A percentile compares a stretch with the other conserved stretches of the same genome.
Conservation (phyloP, 352 stramenopile genomes). For the Phytophthora citricola region DNA sequence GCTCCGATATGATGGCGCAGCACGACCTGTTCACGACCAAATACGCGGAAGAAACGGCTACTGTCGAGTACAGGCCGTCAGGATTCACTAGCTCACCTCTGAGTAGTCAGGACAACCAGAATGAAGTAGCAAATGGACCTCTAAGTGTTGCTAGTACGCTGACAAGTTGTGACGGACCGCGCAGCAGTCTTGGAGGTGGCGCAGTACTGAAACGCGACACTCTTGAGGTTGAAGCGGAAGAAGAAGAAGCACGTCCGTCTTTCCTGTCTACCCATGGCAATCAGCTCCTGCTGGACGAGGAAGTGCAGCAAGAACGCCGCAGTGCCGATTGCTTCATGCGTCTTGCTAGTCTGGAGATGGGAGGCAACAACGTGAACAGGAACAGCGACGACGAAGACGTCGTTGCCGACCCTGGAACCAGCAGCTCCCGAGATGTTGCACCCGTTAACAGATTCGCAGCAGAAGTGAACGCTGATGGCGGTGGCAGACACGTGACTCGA, state of each 20-base stretch:
- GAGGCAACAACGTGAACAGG: constrained; percentile 38
- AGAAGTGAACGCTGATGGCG: neutral
- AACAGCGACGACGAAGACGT: constrained; percentile 32
- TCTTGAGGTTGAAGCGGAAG: constrained; percentile 32
- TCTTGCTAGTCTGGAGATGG: constrained; percentile 67
- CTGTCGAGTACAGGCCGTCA: constrained; percentile 27
- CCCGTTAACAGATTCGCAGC: constrained; percentile 1
- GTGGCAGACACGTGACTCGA: constrained; percentile 11
- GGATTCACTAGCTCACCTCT: constrained; percentile 23
- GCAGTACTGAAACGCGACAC: constrained; percentile 24
- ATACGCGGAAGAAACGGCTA: constrained; percentile 58
- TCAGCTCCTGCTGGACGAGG: constrained; percentile 39
- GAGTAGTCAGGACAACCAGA: constrained; percentile 20
- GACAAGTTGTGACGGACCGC: constrained; percentile 8
- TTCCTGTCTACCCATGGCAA: constrained; percentile 80
- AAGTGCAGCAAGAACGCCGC: constrained; percentile 44
- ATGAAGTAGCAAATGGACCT: constrained; percentile 9
- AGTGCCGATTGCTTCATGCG: constrained; percentile 85
- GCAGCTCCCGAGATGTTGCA: neutral
- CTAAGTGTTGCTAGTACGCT: constrained; percentile 10
- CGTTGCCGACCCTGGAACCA: constrained; percentile 19
- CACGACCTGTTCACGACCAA: constrained; percentile 49
- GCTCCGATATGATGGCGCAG: constrained; percentile 41
- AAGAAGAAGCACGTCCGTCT: constrained; percentile 60
- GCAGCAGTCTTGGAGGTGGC: constrained; percentile 14